Evolutionary conservation across 768 basidiomycete genomes (phyloP), one percentile per base, ranked within the genome.

Genomic region (Lentinus tigrinus): DNA sequence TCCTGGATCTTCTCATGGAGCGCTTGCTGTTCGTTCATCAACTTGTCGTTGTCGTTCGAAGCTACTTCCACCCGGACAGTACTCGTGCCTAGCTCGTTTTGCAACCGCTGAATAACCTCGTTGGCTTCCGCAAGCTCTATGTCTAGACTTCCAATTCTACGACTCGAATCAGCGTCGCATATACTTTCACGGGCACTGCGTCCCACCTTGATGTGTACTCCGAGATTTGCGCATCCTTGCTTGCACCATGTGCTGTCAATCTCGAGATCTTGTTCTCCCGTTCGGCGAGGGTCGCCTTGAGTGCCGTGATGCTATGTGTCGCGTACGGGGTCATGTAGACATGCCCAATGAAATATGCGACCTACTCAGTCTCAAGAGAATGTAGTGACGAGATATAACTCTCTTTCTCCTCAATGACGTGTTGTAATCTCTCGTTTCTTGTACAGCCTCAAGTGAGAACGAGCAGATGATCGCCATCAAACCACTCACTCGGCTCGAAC

Each of bases 401-500:
- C 13, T 54, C 47, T 14, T 59, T 48, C 47, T 42, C 47, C 24
- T 19, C 52, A 6, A 59, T 21, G 3, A 42, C 23, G 4, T 5
- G 47, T 42, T 37, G 58, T 4, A 59, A 40, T 36, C 42, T 62
- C 50, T 8, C 52, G 31, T 36, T 54, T 48, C 42, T 57, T 27
- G 14, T 60, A 28, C 3, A 38, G 4, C 14, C 24, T 27, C 13
- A 43, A 43, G 48, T 50, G 19, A n/a, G n/a, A 42, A 6, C 1
- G 23, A 6, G 31, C 3, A 8, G 4, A 17, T 16, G 17, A 27
- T 39, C 13, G 13, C 3, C 24, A 13, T 26, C 21, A 21, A 9
- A 37, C 13, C 1, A 57, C 64, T 11, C 49, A 65, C 66, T 66
- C 56, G 9, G 40, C 2, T n/a, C 58, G 52, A 11, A 62, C 54